Conservation (phyloP, 306 rosid species). For the Gleditsia sinensis region DNA sequence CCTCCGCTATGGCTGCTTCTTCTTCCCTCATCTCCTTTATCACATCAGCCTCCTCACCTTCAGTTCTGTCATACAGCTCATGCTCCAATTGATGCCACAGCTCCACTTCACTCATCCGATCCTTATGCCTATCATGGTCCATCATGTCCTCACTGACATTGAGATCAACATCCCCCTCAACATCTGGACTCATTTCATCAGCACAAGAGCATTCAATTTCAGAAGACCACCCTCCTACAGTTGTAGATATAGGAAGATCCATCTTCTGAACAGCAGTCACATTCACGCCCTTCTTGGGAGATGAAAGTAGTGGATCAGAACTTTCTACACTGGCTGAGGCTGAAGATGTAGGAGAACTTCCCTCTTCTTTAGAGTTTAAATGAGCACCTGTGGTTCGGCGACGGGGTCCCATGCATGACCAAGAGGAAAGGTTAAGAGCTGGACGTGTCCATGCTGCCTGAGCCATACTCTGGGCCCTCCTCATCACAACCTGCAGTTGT, state of each 20-base stretch:
- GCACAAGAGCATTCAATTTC: conserved; percentile 59
- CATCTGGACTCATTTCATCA: conserved; percentile 40
- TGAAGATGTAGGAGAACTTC: conserved; percentile 40
- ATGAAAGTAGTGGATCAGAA: conserved; percentile 54
- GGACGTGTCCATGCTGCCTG: conserved; percentile 97
- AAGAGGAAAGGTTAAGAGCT: conserved; percentile 66
- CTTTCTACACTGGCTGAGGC: conserved; percentile 37
- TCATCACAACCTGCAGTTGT: conserved; percentile 83
- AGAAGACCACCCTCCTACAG: conserved; percentile 69
- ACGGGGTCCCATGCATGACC: conserved; percentile 99
- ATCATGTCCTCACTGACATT: conserved; percentile 43
- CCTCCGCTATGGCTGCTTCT: conserved; percentile 70
- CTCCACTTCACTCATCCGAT: conserved; percentile 83
- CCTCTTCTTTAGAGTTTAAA: conserved; percentile 49
- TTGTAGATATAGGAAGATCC: conserved; percentile 68
- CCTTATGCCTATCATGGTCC: conserved; percentile 51
- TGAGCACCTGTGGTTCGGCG: conserved; percentile 54
- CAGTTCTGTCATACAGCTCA: conserved; percentile 66
- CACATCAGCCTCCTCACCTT: conserved; percentile 59
- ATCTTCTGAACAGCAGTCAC: conserved; percentile 43
- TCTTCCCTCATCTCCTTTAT: conserved; percentile 76
- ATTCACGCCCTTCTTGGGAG: conserved; percentile 49
- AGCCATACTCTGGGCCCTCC: conserved; percentile 95
- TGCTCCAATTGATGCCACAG: conserved; percentile 96
- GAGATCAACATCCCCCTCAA: conserved; percentile 40